Evolutionary conservation across 495 filamentous ascomycete species (phyloP).

Genomic region (Bathelium albidoporum): DNA sequence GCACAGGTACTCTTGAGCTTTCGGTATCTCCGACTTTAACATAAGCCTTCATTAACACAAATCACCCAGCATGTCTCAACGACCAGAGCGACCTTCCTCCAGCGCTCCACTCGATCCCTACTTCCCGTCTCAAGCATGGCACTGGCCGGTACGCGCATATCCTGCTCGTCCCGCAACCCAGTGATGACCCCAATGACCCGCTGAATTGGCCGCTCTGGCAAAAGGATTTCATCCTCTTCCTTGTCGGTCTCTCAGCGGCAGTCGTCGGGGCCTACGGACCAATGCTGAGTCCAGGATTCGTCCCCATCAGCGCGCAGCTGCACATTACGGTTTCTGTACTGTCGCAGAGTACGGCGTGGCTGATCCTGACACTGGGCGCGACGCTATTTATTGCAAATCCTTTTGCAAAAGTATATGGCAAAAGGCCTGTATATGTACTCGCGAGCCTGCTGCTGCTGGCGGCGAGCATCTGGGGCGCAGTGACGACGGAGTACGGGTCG

Average conservation of each 20-base stretch:
- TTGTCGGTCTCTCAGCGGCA: slow-evolving; percentile 44
- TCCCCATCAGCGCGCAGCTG: slow-evolving; percentile 35
- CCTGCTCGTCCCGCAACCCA: slow-evolving; percentile 70
- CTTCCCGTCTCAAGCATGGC: slow-evolving; percentile 55
- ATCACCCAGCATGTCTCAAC: slow-evolving; percentile 13
- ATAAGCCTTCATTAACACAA: not conserved
- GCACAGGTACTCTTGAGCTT: slow-evolving; percentile 13
- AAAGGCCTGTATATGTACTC: slow-evolving; percentile 51
- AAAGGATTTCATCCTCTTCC: slow-evolving; percentile 33
- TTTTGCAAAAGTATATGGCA: slow-evolving; percentile 53
- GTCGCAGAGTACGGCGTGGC: slow-evolving; percentile 37
- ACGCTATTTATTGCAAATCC: slow-evolving; percentile 52
- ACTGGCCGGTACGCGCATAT: slow-evolving; percentile 53
- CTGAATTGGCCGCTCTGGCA: slow-evolving; percentile 21
- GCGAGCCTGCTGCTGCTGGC: slow-evolving; percentile 48
- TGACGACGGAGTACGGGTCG: slow-evolving; percentile 43
- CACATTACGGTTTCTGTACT: slow-evolving; percentile 33
- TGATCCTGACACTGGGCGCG: slow-evolving; percentile 42
- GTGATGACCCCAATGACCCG: slow-evolving; percentile 71
- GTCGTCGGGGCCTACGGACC: slow-evolving; percentile 47
- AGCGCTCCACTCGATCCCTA: slow-evolving; percentile 8
- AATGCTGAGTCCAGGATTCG: slow-evolving; percentile 40
- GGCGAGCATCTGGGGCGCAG: slow-evolving; percentile 50
- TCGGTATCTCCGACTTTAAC: not conserved
- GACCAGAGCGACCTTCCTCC: slow-evolving; percentile 16